Conservation (phyloP, 129 eudicot genomes). For the Lactuca saligna region DNA sequence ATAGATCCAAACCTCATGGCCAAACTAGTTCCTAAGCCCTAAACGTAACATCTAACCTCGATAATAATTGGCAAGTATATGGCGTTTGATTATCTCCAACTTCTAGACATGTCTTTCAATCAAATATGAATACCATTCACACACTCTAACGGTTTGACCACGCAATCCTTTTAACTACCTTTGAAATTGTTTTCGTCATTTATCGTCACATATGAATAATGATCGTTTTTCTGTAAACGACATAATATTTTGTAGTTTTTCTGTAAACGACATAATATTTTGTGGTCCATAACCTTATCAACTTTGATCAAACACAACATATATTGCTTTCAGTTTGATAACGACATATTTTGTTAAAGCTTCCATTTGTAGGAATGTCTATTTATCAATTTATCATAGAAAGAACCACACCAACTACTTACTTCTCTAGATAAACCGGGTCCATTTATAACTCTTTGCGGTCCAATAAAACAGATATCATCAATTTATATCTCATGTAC, state of each 20-base stretch:
- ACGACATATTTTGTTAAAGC: conserved; percentile 12
- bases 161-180: not conserved
- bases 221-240: not conserved
- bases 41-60: not conserved
- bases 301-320: conserved; percentile 5
- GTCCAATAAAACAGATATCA: not conserved
- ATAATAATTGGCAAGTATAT: not conserved
- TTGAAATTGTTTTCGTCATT: too few relatives aligned
- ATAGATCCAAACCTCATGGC: not conserved
- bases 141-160: not conserved
- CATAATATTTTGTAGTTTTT: not conserved
- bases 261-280: not conserved
- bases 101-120: not conserved
- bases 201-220: not conserved
- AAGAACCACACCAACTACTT: not conserved
- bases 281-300: conserved; percentile 7
- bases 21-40: not conserved
- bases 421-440: not conserved
- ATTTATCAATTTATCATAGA: not conserved
- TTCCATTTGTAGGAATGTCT: not conserved
- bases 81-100: not conserved
- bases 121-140: not conserved
- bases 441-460: not conserved
- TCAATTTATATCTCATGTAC: too few relatives aligned
- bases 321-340: conserved; percentile 7